Evolutionary conservation across 768 basidiomycete genomes (phyloP), one percentile per base, ranked within the genome.

Genomic region (Panellus pusillus): DNA sequence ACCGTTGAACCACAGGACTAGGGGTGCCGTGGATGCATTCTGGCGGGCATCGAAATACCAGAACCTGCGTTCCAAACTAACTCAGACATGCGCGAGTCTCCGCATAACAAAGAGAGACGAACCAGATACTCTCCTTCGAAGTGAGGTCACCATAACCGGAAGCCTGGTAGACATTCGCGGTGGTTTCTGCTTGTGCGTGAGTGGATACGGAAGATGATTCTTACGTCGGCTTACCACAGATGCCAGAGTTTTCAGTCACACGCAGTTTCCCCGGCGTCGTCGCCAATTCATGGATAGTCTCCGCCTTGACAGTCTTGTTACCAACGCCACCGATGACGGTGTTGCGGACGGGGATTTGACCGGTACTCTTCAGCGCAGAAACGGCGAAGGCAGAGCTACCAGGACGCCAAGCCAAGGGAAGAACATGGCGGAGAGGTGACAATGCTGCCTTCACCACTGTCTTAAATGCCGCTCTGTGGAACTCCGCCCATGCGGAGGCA

Each of bases 11-110:
- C 75, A 76, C 11, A 76, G 66, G 6, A 71, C 55, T 14, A 78
- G 65, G 0, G 76, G 74, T 0, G 74, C 76, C 0, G 66, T 72
- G 12, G 66, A 65, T 3, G 75, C 67, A 46, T 72, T 69, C 15
- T 71, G 69, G 36, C 75, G 71, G 13, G 75, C 68, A 15, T 63
- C 74, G 46, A 78, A 78, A 66, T 75, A 77, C 72, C 74, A 76
- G 66, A 76, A 78, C 71, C 74, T 74, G 52, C n/a, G 3, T 24
- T 24, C 24, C 6, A 44, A 40, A 20, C n/a, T 20, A 17, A 36
- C 13, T 38, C 6, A 11, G 9, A 19, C 24, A n/a, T 35, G 27
- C 19, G 44, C 11, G 28, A 19, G 12, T 20, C 11, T 35, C 32
- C 6, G 24, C 24, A 52, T 28, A 15, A 41, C 31, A 20, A 15